These are phyloP conservation scores for Nicotiana rustica DNA, from an alignment of 305 asterid species.

Conservation along the genomic window DNA sequence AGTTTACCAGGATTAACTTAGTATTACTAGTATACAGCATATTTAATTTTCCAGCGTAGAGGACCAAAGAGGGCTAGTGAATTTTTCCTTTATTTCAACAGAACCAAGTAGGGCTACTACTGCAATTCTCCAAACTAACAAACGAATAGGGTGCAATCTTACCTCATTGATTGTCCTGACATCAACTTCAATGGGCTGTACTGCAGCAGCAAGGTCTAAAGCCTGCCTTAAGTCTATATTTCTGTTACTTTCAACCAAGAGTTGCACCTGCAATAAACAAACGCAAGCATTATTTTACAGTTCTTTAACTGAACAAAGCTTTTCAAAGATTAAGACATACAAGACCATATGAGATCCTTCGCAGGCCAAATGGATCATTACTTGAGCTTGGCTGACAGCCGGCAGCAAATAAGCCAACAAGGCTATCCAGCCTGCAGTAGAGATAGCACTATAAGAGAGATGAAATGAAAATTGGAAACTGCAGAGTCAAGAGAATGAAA, in stretches of 20 bases:
- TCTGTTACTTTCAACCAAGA: slow-evolving; percentile 71
- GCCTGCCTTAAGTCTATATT: slow-evolving; percentile 81
- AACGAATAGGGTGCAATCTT: slow-evolving; percentile 39
- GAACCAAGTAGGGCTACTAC: neutral
- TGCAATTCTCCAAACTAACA: slow-evolving; percentile 12
- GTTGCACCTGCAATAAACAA: slow-evolving; percentile 73
- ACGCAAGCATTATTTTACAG: slow-evolving; percentile 28
- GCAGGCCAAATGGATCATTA: slow-evolving; percentile 91
- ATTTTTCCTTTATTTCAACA: slow-evolving; percentile 10
- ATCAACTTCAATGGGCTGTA: slow-evolving; percentile 83
- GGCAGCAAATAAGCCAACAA: slow-evolving; percentile 94
- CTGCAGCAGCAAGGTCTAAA: slow-evolving; percentile 88
- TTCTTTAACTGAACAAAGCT: slow-evolving; percentile 33
- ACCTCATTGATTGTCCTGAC: slow-evolving; percentile 68
- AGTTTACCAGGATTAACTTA: neutral
- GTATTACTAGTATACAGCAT: slow-evolving; percentile 6
- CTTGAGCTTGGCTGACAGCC: slow-evolving; percentile 96
- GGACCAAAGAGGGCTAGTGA: neutral
- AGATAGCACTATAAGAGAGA: slow-evolving; percentile 28
- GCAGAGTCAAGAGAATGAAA: neutral
- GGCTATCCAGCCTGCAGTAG: slow-evolving; percentile 86
- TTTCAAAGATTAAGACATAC: slow-evolving; percentile 55
- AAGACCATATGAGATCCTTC: slow-evolving; percentile 93
- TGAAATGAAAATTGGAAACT: slow-evolving; percentile 5
- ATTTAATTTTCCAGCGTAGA: neutral